Conservation (phyloP, 345 rosid genomes). For the Dimocarpus longan region DNA sequence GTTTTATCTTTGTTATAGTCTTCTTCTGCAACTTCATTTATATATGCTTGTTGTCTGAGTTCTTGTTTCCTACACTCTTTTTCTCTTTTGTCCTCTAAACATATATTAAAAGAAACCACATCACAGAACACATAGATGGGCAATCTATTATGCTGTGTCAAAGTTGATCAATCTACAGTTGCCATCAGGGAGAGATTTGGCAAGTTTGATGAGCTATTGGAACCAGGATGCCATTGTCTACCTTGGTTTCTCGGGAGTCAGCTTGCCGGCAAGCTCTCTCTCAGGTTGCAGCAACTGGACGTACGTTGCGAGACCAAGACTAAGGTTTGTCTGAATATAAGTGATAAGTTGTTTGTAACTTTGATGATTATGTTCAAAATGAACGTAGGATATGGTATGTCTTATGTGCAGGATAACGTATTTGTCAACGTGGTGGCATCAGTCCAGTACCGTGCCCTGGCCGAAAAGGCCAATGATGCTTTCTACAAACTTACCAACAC, state of each 20-base stretch:
- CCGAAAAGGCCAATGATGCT: conserved; percentile 52
- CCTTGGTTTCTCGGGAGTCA: conserved; percentile 63
- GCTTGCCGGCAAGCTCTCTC: conserved; percentile 52
- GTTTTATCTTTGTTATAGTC: background rate
- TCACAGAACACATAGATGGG: conserved; percentile 15
- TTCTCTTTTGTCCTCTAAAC: no score
- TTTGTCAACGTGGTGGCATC: conserved; percentile 65
- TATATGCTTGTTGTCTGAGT: background rate
- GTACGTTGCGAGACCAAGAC: conserved; percentile 48
- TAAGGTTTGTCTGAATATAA: conserved; percentile 20
- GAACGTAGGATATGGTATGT: background rate
- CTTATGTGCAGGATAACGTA: conserved; percentile 47
- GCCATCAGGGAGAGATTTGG: conserved; percentile 61
- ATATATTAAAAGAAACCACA: no score
- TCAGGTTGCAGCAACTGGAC: conserved; percentile 37
- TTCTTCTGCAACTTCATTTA: background rate
- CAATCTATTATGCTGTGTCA: conserved; percentile 41
- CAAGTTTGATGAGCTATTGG: conserved; percentile 55
- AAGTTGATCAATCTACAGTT: conserved; percentile 65
- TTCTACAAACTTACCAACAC: conserved; percentile 61
- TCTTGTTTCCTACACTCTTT: background rate
- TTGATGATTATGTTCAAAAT: background rate
- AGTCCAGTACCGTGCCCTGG: conserved; percentile 50
- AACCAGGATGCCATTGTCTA: conserved; percentile 67
- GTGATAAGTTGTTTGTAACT: background rate